Base-by-base conservation (phyloP, 2,329 filamentous ascomycete species). In the Penicillium vulpinum region DNA sequence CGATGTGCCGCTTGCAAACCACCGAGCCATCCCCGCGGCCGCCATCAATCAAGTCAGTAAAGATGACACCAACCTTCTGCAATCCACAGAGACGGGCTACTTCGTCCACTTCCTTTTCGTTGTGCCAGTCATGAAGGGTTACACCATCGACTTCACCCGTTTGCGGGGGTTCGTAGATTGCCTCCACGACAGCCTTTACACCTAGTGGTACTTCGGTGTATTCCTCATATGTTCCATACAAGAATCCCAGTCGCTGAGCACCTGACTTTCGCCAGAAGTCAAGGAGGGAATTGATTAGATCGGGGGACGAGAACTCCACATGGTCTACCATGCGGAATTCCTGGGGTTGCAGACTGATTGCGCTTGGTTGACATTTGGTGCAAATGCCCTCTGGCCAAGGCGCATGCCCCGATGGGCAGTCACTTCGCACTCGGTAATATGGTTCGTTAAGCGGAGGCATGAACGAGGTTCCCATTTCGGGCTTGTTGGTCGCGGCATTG, bases 251-350 rank as follows among this genome's bases (percentile, higher is more conserved):
- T 39, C 94, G 85, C 73, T 99, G 94, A 28, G 83, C 78, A 4
- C 92, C 93, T 2, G 90, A 92, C 63, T 85, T 88, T 65, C 95
- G 85, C 93, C 94, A 99, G 57, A 93, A 90, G 68, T 97, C 87
- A 62, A 99, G 86, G 55, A 97, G 86, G n/a, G 85, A 86, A 71
- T 99, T 90, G 67, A 97, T 90, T 33, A 97, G 85, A 52, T 86
- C 83, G 3, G 91, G 87, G 1, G 90, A 88, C 2, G 93, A 88
- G 71, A 99, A 97, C 75, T 99, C 95, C 61, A 99, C 94, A 73
- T 99, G 94, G 69, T 99, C 94, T 4, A 99, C 92, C 90, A 94
- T 97, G 50, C 94, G 91, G 74, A 93, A 99, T 21, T 88, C 83
- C 74, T 99, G 94, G 5, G 92, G 91, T 71, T 97, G 92, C 51